Base-by-base conservation (phyloP, 140 eudicot species). In the Bidens hawaiensis region DNA sequence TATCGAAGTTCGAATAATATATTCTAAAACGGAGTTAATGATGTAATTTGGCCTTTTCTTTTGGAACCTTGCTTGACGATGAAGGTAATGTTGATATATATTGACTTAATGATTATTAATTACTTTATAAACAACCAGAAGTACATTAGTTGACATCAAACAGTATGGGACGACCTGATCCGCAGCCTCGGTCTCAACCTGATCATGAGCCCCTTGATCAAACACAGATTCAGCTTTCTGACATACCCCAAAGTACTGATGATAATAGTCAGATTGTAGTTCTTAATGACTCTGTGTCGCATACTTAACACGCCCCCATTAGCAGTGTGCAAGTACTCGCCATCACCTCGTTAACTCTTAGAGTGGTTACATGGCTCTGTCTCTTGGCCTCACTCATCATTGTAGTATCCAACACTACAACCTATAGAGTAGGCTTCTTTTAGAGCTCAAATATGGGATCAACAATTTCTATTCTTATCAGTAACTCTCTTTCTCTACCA, bases 301-400 rank as follows among this genome's bases (percentile, higher is more conserved):
- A 67, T 16, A 62, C 60, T 18, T 17, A 50, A 26, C 65, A 60
- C 31, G 55, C 65, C 40, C 48, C 53, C 1, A 11, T 16, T 25
- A 43, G 48, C 33, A 23, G 1, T n/a, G 38, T 62, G 13, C 61
- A 55, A n/a, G 49, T 65, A 11, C 11, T 48, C 16, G 50, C 69
- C 27, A 40, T 76, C 24, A 69, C 45, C 1, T 56, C 65, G 4
- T 33, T 70, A 36, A 28, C 55, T 14, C 3, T 70, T 4, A 69
- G 81, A 24, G 26, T 27, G 4, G 71, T 22, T 12, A 70, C 73
- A 2, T 76, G 70, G 73, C 15, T 70, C 23, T 70, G 67, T 50
- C 73, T 76, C 28, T 33, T 76, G 55, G 68, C 28, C 1, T 70
- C 81, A 1, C 73, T 76, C 9, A 64, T 76, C 30, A 8, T 70